Evolutionary conservation across 805 yeast genomes (phyloP).

Genomic region (Saccharomycopsis malanga): DNA sequence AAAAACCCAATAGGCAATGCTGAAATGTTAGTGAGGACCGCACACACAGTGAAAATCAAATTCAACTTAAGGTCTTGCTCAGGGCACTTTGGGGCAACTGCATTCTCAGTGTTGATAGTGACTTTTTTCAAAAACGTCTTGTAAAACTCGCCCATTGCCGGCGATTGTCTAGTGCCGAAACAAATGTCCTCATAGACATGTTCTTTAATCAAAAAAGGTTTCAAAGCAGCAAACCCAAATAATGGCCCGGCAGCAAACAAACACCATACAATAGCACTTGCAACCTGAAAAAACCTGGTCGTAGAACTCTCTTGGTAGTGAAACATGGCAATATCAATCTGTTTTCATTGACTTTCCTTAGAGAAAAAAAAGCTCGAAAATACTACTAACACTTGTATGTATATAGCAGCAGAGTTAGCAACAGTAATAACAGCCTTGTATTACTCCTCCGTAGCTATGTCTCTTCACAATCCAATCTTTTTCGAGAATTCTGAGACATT

Average conservation of each 20-base stretch:
- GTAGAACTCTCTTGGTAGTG: slow-evolving; percentile 9
- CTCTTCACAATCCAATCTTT: too few relatives aligned
- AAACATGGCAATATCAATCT: slow-evolving; percentile 9
- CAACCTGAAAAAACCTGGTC: slow-evolving; percentile 41
- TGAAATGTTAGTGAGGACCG: slow-evolving; percentile 76
- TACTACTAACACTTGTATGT: too few relatives aligned
- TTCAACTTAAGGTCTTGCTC: slow-evolving; percentile 79
- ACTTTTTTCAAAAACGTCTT: not conserved
- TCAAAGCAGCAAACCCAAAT: slow-evolving; percentile 95
- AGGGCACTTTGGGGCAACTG: slow-evolving; percentile 38
- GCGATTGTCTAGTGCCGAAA: slow-evolving; percentile 23
- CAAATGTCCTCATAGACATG: slow-evolving; percentile 70
- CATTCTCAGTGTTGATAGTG: not conserved
- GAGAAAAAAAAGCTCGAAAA: not conserved
- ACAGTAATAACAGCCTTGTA: too few relatives aligned
- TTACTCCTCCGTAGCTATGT: too few relatives aligned
- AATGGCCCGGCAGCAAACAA: slow-evolving; percentile 87
- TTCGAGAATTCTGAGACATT: too few relatives aligned
- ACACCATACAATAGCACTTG: slow-evolving; percentile 82
- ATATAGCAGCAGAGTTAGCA: too few relatives aligned
- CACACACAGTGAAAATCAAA: slow-evolving; percentile 76
- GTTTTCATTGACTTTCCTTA: not conserved
- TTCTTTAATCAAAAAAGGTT: slow-evolving; percentile 70
- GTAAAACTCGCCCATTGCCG: not conserved
- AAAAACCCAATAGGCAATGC: slow-evolving; percentile 80